phyloP scores from a whole-genome alignment of 2,329 filamentous ascomycete genomes.

The Arthrocladium fulminans region DNA sequence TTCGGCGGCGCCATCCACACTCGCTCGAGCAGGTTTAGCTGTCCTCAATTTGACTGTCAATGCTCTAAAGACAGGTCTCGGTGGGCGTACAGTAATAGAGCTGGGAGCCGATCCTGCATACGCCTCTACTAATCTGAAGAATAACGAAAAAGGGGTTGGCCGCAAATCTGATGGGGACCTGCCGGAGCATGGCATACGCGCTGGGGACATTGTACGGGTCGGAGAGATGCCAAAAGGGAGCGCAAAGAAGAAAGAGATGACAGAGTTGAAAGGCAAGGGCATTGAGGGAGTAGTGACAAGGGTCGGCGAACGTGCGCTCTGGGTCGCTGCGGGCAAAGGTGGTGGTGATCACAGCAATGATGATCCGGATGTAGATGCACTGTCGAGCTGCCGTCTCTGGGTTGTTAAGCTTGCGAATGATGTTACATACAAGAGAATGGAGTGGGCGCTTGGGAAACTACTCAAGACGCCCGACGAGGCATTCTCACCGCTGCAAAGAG shows the following conservation, averaged over 20 bases:
- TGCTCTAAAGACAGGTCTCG: conserved; percentile 76
- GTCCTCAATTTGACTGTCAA: conserved; percentile 44
- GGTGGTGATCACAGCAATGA: conserved; percentile 23
- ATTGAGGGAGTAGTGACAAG: conserved; percentile 41
- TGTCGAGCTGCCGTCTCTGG: conserved; percentile 52
- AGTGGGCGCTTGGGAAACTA: conserved; percentile 54
- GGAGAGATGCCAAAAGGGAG: conserved; percentile 31
- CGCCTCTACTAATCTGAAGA: conserved; percentile 30
- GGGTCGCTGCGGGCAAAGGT: conserved; percentile 37
- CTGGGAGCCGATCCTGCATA: conserved; percentile 64
- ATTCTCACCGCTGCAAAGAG: conserved; percentile 49
- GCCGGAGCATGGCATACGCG: conserved; percentile 39
- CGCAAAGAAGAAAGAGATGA: conserved; percentile 26
- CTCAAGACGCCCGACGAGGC: conserved; percentile 47
- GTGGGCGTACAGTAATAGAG: conserved; percentile 83
- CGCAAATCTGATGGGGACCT: conserved; percentile 22
- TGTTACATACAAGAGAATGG: conserved; percentile 58
- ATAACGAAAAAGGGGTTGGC: conserved; percentile 9
- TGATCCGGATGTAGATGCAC: conserved; percentile 38
- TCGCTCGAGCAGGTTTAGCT: conserved; percentile 34
- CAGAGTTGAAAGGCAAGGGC: conserved; percentile 25
- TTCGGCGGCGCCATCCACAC: conserved; percentile 26
- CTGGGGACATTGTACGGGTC: conserved; percentile 41
- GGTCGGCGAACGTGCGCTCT: conserved; percentile 34
- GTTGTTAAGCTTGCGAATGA: conserved; percentile 59